Base-by-base conservation (phyloP, 1,284 basidiomycete genomes). In the Moesziomyces antarcticus region DNA sequence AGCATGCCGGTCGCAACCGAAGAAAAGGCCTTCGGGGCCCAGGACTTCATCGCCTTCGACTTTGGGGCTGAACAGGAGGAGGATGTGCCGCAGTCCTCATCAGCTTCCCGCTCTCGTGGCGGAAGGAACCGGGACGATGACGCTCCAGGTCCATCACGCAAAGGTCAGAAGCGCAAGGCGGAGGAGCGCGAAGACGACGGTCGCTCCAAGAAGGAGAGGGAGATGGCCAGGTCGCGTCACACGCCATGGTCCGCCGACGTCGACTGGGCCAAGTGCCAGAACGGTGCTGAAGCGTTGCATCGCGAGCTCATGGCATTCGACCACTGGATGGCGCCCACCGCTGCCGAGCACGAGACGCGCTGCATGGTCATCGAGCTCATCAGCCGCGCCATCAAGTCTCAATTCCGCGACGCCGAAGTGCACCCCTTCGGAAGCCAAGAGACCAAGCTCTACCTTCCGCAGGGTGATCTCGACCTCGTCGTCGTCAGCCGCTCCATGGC, bases 361-460 rank as follows among this genome's bases (percentile, higher is more conserved):
- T 87, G 89, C 40, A 88, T 93, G 71, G 88, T 93, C 25, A 91
- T 98, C 42, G 85, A 89, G 48, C 87, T 91, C 45, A 92, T 98
- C 56, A 88, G 90, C 2, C 87, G 87, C 16, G 89, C 90, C 4
- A 88, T 98, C 49, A 86, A 85, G 16, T 83, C 85, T 21, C 85
- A 87, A 24, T 97, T 93, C 86, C 88, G 90, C 0, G 93, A 96
- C 76, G 93, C 94, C 10, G 85, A 89, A 42, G 91, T 98, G 6
- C 85, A 89, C 56, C 91, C 94, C 0, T 99, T 99, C 84, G 96
- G 96, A 18, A 94, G 92, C 78, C 97, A 92, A 83, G 91, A 92
- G 81, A 99, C 96, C 11, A 93, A 94, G 80, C 87, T 99, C 25
- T 99, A 99, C 84, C 88, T 99, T 14, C 96, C 96, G 1, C 87